These are phyloP conservation scores for Kodamaea lidongshanica DNA, from an alignment of 805 yeast species.

Conservation along the genomic window DNA sequence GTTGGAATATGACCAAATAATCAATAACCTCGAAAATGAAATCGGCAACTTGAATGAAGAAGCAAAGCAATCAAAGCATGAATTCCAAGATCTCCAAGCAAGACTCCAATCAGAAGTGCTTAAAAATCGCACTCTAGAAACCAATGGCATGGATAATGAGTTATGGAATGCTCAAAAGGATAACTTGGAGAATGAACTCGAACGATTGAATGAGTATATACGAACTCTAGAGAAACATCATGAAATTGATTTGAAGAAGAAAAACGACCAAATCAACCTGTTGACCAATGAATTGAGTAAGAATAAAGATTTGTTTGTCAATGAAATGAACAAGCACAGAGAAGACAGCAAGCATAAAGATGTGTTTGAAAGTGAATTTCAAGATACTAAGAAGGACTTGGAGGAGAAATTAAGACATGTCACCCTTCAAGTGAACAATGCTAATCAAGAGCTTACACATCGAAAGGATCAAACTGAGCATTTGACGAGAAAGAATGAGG, in stretches of 20 bases:
- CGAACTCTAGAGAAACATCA: too few relatives aligned
- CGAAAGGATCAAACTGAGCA: too few relatives aligned
- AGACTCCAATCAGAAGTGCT: too few relatives aligned
- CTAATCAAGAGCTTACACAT: too few relatives aligned
- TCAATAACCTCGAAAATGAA: constrained; percentile 2
- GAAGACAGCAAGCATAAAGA: neutral
- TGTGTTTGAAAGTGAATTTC: neutral
- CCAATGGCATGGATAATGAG: neutral
- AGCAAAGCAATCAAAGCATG: neutral
- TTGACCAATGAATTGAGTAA: neutral
- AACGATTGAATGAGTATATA: neutral
- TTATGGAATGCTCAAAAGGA: neutral
- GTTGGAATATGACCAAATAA: constrained; percentile 2
- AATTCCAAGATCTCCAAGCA: constrained; percentile 2
- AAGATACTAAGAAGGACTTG: neutral
- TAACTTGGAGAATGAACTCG: neutral
- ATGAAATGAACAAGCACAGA: neutral
- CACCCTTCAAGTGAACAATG: too few relatives aligned
- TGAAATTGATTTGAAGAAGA: too few relatives aligned
- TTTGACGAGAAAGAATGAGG: too few relatives aligned
- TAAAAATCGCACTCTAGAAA: too few relatives aligned
- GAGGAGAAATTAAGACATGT: too few relatives aligned
- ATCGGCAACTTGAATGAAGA: neutral
- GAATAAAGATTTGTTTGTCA: neutral
- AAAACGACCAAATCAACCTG: neutral